phyloP scores from a whole-genome alignment of 176 grass and related monocot genomes.

The Oropetium thomaeum region DNA sequence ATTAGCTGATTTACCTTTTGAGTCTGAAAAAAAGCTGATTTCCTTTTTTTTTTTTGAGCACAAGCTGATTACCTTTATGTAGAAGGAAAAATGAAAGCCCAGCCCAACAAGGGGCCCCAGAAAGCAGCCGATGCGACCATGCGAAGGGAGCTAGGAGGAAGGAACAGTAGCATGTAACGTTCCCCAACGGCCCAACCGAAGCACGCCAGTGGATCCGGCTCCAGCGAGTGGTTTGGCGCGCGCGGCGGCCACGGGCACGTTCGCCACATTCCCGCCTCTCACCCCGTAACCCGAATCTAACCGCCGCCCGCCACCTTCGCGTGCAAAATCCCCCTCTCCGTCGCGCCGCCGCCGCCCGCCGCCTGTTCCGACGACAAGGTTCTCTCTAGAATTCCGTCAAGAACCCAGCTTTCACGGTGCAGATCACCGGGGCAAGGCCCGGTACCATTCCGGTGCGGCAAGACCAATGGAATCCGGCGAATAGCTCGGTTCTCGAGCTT shows the following conservation, averaged over 20 bases:
- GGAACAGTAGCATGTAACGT: too few species aligned
- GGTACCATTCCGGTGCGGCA: not conserved
- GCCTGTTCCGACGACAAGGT: slow-evolving; percentile 32
- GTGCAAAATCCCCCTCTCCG: slow-evolving; percentile 34
- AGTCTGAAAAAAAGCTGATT: too few species aligned
- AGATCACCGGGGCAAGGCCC: not conserved
- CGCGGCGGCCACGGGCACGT: slow-evolving; percentile 35
- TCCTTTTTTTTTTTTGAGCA: too few species aligned
- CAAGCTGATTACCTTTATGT: too few species aligned
- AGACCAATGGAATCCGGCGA: slow-evolving; percentile 42
- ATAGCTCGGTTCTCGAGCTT: slow-evolving; percentile 39
- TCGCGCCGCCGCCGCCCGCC: slow-evolving; percentile 37
- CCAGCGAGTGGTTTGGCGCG: slow-evolving; percentile 31
- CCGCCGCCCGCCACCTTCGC: slow-evolving; percentile 37
- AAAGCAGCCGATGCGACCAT: too few species aligned
- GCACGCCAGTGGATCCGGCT: too few species aligned
- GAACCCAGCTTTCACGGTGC: slow-evolving; percentile 13
- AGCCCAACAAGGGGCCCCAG: too few species aligned
- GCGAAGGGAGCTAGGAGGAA: too few species aligned
- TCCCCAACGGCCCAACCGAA: too few species aligned
- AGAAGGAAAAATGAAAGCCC: too few species aligned
- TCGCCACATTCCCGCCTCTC: not conserved
- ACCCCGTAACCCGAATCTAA: slow-evolving; percentile 18
- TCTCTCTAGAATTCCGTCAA: not conserved
- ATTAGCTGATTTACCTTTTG: too few species aligned